Evolutionary conservation across 345 rosid species (phyloP).

Genomic region (Boechera divaricarpa): DNA sequence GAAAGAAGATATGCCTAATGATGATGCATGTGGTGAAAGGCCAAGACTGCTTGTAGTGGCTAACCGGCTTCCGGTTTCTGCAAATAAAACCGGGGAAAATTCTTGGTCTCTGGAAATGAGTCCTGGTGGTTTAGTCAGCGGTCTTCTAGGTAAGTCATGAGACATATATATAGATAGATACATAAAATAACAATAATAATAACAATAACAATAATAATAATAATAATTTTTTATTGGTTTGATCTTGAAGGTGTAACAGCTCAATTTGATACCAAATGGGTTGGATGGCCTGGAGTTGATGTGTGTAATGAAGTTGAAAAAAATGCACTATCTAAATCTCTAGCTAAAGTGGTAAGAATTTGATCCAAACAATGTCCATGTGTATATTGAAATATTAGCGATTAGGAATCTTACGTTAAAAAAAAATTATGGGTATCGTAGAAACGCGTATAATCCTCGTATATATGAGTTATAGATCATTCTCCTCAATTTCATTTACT

Average conservation of each 20-base stretch:
- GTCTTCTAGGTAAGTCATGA: conserved; percentile 70
- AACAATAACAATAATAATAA: not conserved
- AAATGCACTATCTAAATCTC: conserved; percentile 74
- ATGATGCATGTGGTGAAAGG: conserved; percentile 11
- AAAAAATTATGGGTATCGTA: too few species aligned
- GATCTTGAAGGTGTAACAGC: conserved; percentile 70
- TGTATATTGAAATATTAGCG: not conserved
- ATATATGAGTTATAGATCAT: not conserved
- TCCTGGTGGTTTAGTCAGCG: conserved; percentile 89
- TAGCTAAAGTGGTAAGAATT: conserved; percentile 71
- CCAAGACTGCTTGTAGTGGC: conserved; percentile 83
- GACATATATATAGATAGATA: not conserved
- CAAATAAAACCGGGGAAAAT: conserved; percentile 80
- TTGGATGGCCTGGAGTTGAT: conserved; percentile 97
- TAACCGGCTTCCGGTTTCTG: conserved; percentile 88
- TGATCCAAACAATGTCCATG: not conserved
- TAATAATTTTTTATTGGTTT: conserved; percentile 16
- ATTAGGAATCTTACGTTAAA: not conserved
- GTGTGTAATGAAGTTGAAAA: conserved; percentile 80
- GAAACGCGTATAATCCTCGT: not conserved
- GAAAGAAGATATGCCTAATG: conserved; percentile 20
- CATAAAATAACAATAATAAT: not conserved
- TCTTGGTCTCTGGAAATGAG: conserved; percentile 86
- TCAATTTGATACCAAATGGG: conserved; percentile 86
- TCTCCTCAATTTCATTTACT: not conserved